Percentiles rank a stretch among this genome's conserved stretches.
Evolutionary conservation across 148 eudicot species (phyloP).

Genomic region (Vaccinium myrtillus): DNA sequence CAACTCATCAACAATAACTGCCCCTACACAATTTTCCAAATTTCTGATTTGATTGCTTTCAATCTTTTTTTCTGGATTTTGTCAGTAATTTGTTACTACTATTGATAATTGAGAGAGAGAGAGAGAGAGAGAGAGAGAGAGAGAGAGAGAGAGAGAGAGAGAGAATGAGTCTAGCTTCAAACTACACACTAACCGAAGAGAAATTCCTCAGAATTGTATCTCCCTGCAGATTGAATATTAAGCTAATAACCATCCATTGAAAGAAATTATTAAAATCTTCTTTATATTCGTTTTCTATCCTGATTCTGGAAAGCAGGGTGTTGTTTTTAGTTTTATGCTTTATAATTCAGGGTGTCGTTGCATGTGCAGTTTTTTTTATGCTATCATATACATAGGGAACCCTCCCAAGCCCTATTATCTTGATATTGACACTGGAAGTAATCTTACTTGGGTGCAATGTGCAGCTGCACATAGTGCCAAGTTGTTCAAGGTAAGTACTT

Average conservation of each 20-base stretch:
- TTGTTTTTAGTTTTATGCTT: background rate
- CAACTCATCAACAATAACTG: background rate
- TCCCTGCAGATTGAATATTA: background rate
- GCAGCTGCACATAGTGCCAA: conserved; percentile 8
- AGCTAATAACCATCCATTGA: background rate
- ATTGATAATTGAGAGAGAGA: background rate
- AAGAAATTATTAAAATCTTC: background rate
- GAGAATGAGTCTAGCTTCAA: background rate
- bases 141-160: background rate
- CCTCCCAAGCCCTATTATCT: conserved; percentile 21
- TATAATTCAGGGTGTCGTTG: background rate
- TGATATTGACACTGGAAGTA: conserved; percentile 24
- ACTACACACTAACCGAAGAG: background rate
- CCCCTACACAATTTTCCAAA: background rate
- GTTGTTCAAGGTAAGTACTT: conserved; percentile 14
- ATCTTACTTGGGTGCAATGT: conserved; percentile 30
- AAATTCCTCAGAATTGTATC: background rate
- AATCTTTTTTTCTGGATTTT: background rate
- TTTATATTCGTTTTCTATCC: background rate
- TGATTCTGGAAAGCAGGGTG: background rate
- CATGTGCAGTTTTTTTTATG: conserved; percentile 10
- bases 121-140: background rate
- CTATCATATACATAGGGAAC: conserved; percentile 19
- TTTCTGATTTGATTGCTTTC: background rate
- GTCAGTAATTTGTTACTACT: background rate